Base-by-base conservation (phyloP, 1,284 basidiomycete genomes). In the Ceratobasidium sp. region DNA sequence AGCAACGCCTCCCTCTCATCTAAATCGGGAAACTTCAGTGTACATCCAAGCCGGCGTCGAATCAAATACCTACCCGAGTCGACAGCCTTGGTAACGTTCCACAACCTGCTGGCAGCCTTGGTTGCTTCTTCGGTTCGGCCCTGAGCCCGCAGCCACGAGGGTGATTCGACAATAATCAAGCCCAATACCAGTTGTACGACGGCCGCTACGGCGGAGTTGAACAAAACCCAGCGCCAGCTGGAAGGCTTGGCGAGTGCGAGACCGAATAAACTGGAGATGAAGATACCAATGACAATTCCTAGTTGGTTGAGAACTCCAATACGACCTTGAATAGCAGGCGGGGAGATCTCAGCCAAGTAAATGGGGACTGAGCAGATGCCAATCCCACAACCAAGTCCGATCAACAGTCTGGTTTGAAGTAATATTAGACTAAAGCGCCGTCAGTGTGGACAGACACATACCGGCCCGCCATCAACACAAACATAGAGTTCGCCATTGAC, bases 261-360 rank as follows among this genome's bases (percentile, higher is more conserved):
- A 13, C 93, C 93, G 79, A 91, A 84, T 17, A 88, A 82, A 83
- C 96, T 95, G 0, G 94, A 93, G 33, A 90, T 84, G 88, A 95
- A 92, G 79, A 97, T 93, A 26, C 95, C 95, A 61, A 94, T 82
- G 46, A 96, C 94, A 82, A 96, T 94, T 40, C 90, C 92, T 50
- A 97, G 86, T 82, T 97, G 96, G n/a, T 95, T 96, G 52, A 97
- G 87, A 33, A 96, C 93, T 40, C 96, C 94, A 78, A 94, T 86
- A 71, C 88, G 91, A n/a, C 94, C 94, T 81, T 89, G 90, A 66
- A 94, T 91, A 78, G 87, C 87, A 3, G 90, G 85, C 0, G 94
- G 94, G 0, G 95, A 91, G 15, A 97, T 91, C 83, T 95, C 93
- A 10, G 94, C 90, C 46, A 97, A 88, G 84, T 92, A 97, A 62